phyloP scores from a whole-genome alignment of 2,329 filamentous ascomycete genomes.

The Penicillium sclerotigenum region DNA sequence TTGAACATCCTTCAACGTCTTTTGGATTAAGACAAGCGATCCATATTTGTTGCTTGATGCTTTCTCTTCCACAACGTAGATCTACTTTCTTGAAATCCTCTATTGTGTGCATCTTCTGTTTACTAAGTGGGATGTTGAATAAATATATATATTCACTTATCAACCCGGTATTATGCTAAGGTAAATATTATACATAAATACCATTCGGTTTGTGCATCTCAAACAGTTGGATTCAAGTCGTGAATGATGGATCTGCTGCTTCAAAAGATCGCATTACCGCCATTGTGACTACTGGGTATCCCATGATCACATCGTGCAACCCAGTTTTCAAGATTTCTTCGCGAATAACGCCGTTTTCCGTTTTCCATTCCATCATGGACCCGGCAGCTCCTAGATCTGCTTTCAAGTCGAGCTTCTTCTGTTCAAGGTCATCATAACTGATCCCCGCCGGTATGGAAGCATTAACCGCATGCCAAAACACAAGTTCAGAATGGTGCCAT shows the following conservation, averaged over 20 bases:
- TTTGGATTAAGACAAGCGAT: background rate
- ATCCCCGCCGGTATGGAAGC: slow-evolving; percentile 42
- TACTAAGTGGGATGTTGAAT: background rate
- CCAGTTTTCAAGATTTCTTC: slow-evolving; percentile 57
- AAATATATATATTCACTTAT: background rate
- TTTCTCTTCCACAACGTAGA: background rate
- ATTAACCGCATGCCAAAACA: slow-evolving; percentile 53
- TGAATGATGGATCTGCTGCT: slow-evolving; percentile 12
- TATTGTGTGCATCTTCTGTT: background rate
- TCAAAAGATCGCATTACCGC: slow-evolving; percentile 52
- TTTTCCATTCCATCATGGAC: slow-evolving; percentile 49
- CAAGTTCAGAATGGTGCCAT: slow-evolving; percentile 18
- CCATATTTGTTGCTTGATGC: background rate
- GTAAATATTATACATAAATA: too few relatives aligned
- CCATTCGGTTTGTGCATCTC: too few relatives aligned
- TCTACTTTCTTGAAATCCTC: fast-evolving
- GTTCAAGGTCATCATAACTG: slow-evolving; percentile 47
- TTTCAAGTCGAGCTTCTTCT: slow-evolving; percentile 42
- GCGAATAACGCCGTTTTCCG: slow-evolving; percentile 49
- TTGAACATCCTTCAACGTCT: background rate
- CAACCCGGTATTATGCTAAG: too few relatives aligned
- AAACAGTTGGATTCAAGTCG: background rate
- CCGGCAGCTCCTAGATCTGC: slow-evolving; percentile 49
- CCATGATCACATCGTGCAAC: slow-evolving; percentile 58
- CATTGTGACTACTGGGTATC: slow-evolving; percentile 53